Evolutionary conservation across 1,139 yeast genomes (phyloP).

Genomic region (Suhomyces bribrorum): DNA sequence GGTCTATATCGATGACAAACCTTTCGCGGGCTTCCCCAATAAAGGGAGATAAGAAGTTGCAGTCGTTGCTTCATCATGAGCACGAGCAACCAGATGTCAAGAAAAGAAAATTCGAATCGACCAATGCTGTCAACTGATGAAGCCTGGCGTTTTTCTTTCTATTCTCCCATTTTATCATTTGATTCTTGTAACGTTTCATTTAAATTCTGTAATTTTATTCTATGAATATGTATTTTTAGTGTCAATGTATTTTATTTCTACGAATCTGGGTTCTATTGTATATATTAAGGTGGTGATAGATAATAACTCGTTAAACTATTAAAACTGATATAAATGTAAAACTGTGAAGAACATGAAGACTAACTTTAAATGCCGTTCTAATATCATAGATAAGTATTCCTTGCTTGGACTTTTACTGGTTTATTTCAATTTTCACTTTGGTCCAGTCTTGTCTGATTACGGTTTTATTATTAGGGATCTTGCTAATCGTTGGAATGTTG

Average conservation of each 20-base stretch:
- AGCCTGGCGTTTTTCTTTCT: neutral
- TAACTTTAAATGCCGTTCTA: too few species aligned
- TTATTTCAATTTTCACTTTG: too few species aligned
- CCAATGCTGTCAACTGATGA: too few species aligned
- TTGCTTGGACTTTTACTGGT: too few species aligned
- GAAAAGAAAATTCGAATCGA: constrained; percentile 6
- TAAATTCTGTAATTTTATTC: constrained; percentile 5
- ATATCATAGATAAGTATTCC: too few species aligned
- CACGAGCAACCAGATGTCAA: constrained; percentile 5
- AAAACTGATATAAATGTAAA: too few species aligned
- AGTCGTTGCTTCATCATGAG: constrained; percentile 8
- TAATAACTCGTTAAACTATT: too few species aligned
- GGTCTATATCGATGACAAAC: constrained; percentile 22
- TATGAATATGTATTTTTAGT: constrained; percentile 6
- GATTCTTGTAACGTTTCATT: too few species aligned
- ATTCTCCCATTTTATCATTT: constrained; percentile 1
- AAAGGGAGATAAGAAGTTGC: constrained; percentile 8
- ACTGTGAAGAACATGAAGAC: too few species aligned
- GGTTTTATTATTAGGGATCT: neutral
- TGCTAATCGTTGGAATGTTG: neutral
- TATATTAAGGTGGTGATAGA: too few species aligned
- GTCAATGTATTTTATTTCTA: constrained; percentile 1
- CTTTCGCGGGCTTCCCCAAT: constrained; percentile 10
- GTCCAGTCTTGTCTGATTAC: too few species aligned
- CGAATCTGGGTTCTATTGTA: too few species aligned